Evolutionary conservation across 345 rosid species (phyloP).

Genomic region (Aquilaria malaccensis): DNA sequence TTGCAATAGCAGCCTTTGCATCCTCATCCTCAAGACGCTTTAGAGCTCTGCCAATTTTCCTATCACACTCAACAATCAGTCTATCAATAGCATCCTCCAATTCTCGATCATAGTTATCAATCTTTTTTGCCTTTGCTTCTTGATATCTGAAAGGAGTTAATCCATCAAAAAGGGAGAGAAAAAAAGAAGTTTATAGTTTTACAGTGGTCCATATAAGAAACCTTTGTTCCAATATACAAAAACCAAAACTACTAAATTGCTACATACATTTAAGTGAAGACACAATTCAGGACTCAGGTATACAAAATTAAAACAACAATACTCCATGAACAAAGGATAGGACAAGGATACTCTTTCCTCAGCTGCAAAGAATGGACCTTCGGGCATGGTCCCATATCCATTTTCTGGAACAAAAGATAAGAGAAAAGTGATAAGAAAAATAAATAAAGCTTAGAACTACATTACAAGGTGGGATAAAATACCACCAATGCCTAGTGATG

Average conservation of each 20-base stretch:
- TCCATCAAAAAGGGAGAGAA: constrained; percentile 4
- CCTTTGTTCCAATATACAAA: neutral
- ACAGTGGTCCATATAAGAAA: neutral
- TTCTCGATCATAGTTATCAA: constrained; percentile 83
- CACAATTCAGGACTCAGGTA: neutral
- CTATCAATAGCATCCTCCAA: constrained; percentile 95
- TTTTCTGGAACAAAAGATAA: constrained; percentile 50
- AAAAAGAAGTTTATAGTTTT: neutral
- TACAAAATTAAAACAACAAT: neutral
- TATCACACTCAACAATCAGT: constrained; percentile 93
- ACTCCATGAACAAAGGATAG: too few species aligned
- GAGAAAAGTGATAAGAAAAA: neutral
- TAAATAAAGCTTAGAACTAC: neutral
- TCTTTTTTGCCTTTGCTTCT: constrained; percentile 81
- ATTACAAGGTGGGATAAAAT: neutral
- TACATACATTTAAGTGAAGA: neutral
- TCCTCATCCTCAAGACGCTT: constrained; percentile 99
- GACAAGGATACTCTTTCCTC: constrained; percentile 89
- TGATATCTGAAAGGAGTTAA: constrained; percentile 59
- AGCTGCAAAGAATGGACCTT: constrained; percentile 96
- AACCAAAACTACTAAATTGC: neutral
- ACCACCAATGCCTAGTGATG: neutral
- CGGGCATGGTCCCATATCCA: constrained; percentile 99
- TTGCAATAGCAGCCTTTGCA: constrained; percentile 99
- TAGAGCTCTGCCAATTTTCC: constrained; percentile 93